Conservation (phyloP, 2,329 filamentous ascomycete species). For the Aspergillus vadensis region DNA sequence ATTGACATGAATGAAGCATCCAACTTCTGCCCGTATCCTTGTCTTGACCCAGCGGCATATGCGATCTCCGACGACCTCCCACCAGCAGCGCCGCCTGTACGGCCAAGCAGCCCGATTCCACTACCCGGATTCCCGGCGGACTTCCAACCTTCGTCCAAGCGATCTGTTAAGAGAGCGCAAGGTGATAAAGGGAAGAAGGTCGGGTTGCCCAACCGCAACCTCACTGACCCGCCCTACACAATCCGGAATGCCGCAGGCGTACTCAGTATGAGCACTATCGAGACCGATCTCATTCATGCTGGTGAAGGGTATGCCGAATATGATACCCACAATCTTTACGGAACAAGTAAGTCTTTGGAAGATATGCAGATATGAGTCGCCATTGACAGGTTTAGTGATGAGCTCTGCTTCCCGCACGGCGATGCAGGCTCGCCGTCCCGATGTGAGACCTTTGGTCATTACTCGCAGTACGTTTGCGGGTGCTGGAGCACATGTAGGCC, state of each 20-base stretch:
- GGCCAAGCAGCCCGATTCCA: constrained; percentile 60
- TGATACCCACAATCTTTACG: constrained; percentile 77
- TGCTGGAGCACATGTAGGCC: constrained; percentile 61
- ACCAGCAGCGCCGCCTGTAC: constrained; percentile 63
- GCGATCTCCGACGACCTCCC: constrained; percentile 47
- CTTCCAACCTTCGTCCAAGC: constrained; percentile 60
- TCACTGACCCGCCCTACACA: constrained; percentile 65
- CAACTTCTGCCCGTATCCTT: constrained; percentile 60
- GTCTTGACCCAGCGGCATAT: constrained; percentile 57
- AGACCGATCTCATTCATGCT: constrained; percentile 66
- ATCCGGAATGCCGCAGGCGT: constrained; percentile 64
- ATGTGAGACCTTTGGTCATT: constrained; percentile 68
- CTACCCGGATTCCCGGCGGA: constrained; percentile 69
- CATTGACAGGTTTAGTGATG: constrained; percentile 59
- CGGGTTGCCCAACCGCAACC: constrained; percentile 64
- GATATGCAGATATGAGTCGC: background rate
- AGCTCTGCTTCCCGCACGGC: constrained; percentile 64
- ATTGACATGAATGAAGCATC: constrained; percentile 69
- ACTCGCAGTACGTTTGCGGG: constrained; percentile 76
- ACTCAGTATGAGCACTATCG: constrained; percentile 60
- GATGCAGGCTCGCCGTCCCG: constrained; percentile 67
- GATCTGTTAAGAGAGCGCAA: constrained; percentile 8
- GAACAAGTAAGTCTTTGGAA: constrained; percentile 52
- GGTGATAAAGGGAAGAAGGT: constrained; percentile 44
- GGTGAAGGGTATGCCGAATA: constrained; percentile 68